Evolutionary conservation across 805 yeast genomes (phyloP), one percentile per base, ranked within the genome.

Genomic region (Kuraishia piskuri): DNA sequence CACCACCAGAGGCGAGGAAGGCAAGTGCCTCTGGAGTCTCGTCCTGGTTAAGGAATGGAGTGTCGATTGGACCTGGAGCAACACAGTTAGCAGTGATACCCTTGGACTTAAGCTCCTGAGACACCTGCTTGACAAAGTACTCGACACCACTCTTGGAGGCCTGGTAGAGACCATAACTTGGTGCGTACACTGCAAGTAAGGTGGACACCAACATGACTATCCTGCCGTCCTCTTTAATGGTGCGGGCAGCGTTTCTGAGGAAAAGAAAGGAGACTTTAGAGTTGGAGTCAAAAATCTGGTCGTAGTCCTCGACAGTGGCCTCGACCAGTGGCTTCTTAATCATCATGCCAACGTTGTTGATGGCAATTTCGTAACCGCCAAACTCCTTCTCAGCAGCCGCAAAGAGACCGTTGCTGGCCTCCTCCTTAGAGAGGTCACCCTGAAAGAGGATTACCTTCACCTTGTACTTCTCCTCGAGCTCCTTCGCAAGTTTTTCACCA

Each of bases 31-130:
- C 79, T 17, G 71, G 66, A 22, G 73, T 70, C 66, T 83, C 88
- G 66, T 80, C 84, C 19, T 80, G 79, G 60, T 82, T 81, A 64
- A 84, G 71, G 68, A 81, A 80, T 56, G 84, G 84, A 9, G 86
- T 81, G 60, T 80, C 84, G 84, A 80, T 80, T 53, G 86, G 85
- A 51, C 85, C 86, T 50, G 85, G 86, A 2, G 86, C 83, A 53
- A 82, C 81, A 59, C 76, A 72, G 58, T 79, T 79, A 58, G 77
- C 82, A 12, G 78, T 70, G 55, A 81, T 74, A 22, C 72, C 72
- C 61, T 69, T 76, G 4, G 62, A 55, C 25, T 68, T 69, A 52
- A 79, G 69, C 61, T 81, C 85, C 63, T 80, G 78, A 17, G 84
- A 76, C n/a, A 80, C 73, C 19, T 81, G 62, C 60, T 79, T 80